Base-by-base conservation (phyloP, 768 basidiomycete species). In the Macrolepiota albuminosa region DNA sequence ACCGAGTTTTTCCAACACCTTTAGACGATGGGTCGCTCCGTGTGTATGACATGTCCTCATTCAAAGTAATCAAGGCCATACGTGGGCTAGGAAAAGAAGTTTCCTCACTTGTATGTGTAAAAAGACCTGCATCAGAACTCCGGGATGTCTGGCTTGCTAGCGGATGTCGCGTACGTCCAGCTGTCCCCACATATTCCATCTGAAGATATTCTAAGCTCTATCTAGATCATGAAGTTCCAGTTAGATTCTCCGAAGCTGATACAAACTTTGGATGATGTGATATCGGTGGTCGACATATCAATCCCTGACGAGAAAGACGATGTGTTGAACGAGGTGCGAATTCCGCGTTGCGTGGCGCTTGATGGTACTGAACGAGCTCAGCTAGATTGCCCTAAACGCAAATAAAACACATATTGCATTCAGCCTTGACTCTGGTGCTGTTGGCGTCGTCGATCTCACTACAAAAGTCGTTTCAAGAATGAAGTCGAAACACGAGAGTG, bases 1-100 rank as follows among this genome's bases (percentile, higher is more conserved):
- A 9, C 3, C 47, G 18, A 57, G 39, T 26, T 33, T 36, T 6
- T 37, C 14, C 18, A 29, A 42, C 53, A 16, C 14, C 24, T 33
- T 26, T 65, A 87, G 88, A 82, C 61, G 89, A 93, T 68, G 90
- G 90, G 5, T 80, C 82, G 45, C 71, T 91, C 48, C 82, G 90
- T 26, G 72, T 88, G 18, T 93, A 91, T 64, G 75, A 81, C 63
- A 71, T 84, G 6, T 81, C 84, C 3, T 78, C 83, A 2, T 75
- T 76, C 65, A 87, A 81, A 66, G 86, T 88, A 7, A 63, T 80
- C 34, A 87, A 83, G 67, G 90, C 87, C 3, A 73, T 90, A 52
- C 78, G 81, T 64, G 81, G 81, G 6, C 70, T 87, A 7, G 79
- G 77, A 9, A 66, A 69, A 4, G 87, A 89, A 62, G 73, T 93